These are phyloP conservation scores for Exophiala bonariae DNA, from an alignment of 2,329 filamentous ascomycete genomes.

Conservation along the genomic window DNA sequence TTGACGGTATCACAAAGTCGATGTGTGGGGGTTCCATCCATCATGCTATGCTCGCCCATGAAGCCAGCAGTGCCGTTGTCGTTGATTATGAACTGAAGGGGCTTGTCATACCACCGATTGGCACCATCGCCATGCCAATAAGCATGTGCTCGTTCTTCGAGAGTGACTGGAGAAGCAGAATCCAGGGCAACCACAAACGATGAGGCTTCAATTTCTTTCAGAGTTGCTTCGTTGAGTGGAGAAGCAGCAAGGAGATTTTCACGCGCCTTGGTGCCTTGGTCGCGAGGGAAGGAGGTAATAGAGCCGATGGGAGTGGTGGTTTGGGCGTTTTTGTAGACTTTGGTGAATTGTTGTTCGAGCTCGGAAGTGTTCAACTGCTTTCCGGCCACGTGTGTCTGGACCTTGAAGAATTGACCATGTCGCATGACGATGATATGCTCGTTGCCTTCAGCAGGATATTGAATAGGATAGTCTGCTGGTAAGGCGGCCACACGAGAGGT, in stretches of 20 bases:
- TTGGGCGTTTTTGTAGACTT: constrained; percentile 77
- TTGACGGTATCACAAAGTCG: constrained; percentile 93
- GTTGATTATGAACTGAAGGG: constrained; percentile 95
- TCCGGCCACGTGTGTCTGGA: constrained; percentile 76
- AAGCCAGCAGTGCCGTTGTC: constrained; percentile 98
- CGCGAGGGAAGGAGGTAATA: constrained; percentile 88
- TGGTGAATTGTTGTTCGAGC: constrained; percentile 84
- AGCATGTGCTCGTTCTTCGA: constrained; percentile 90
- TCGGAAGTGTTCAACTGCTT: constrained; percentile 85
- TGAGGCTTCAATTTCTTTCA: constrained; percentile 81
- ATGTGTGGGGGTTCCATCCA: constrained; percentile 98
- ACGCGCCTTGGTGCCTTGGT: constrained; percentile 86
- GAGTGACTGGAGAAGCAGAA: constrained; percentile 83
- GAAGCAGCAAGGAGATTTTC: constrained; percentile 73
- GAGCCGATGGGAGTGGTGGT: constrained; percentile 74
- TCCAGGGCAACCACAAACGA: constrained; percentile 94
- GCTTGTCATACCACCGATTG: constrained; percentile 98
- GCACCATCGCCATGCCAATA: constrained; percentile 98
- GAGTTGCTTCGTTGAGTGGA: constrained; percentile 71
- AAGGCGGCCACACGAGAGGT: constrained; percentile 79
- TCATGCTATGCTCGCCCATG: constrained; percentile 99
- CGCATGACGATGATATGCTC: constrained; percentile 87
- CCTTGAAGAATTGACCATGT: constrained; percentile 98
- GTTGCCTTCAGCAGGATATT: constrained; percentile 72
- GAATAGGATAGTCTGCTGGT: constrained; percentile 78